Conservation (phyloP, 768 basidiomycete species). For the Solioccasus polychromus region DNA sequence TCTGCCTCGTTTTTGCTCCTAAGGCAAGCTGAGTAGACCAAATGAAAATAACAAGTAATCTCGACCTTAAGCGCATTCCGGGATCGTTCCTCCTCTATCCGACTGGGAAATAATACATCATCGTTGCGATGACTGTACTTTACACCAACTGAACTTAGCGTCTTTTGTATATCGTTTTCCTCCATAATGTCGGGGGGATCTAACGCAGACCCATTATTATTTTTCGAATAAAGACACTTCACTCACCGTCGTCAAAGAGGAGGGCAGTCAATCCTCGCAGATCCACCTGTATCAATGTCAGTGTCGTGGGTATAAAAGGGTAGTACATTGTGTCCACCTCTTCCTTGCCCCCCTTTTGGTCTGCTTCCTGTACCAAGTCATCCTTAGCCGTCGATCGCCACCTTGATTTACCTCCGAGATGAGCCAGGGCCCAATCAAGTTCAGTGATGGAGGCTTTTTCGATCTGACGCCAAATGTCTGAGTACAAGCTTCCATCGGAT, state of each 20-base stretch:
- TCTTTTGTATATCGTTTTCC: conserved; percentile 52
- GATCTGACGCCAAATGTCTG: conserved; percentile 48
- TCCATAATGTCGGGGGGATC: conserved; percentile 40
- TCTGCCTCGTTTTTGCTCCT: conserved; percentile 29
- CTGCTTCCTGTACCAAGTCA: conserved; percentile 45
- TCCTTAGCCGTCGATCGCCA: conserved; percentile 31
- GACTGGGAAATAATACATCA: conserved; percentile 62
- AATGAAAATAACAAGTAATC: conserved; percentile 1
- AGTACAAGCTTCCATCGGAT: background rate
- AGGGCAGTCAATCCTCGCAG: conserved; percentile 60
- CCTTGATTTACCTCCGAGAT: conserved; percentile 48
- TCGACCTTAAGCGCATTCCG: conserved; percentile 50
- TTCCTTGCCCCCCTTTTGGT: conserved; percentile 43
- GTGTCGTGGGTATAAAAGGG: background rate
- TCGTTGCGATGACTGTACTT: conserved; percentile 76
- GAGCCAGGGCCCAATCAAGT: conserved; percentile 77
- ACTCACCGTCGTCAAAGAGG: conserved; percentile 68
- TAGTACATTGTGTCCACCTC: conserved; percentile 9
- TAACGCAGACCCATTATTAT: conserved; percentile 12
- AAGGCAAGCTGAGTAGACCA: conserved; percentile 4
- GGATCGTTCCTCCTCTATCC: conserved; percentile 63
- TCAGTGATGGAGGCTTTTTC: conserved; percentile 72
- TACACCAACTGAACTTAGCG: conserved; percentile 59
- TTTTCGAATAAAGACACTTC: background rate
- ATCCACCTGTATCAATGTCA: conserved; percentile 39